These are phyloP conservation scores for Yamadazyma atmosphaerica DNA, from an alignment of 1,139 yeast species.

Conservation along the genomic window DNA sequence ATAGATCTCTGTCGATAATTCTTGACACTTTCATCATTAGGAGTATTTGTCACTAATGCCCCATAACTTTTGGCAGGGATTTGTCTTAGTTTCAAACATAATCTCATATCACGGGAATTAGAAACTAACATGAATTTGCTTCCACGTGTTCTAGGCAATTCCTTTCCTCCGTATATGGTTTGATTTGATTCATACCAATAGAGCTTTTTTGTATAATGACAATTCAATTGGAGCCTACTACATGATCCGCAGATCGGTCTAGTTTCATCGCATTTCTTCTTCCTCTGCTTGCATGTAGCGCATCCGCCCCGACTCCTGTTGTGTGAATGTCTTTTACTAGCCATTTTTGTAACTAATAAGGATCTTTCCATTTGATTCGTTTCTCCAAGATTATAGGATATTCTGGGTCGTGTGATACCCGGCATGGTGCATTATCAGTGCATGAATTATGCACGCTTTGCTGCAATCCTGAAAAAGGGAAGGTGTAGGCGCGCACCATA, in stretches of 20 bases:
- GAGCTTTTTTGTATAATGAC: conserved; percentile 25
- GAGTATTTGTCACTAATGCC: background rate
- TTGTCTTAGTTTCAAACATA: background rate
- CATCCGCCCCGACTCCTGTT: conserved; percentile 51
- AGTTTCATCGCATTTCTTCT: conserved; percentile 69
- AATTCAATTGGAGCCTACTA: conserved; percentile 47
- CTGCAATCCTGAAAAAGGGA: background rate
- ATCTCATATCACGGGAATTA: conserved; percentile 6
- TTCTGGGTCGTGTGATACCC: too few relatives aligned
- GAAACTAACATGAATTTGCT: conserved; percentile 4
- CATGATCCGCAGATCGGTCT: conserved; percentile 65
- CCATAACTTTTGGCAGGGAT: background rate
- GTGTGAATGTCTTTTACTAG: conserved; percentile 4
- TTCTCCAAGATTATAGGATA: background rate
- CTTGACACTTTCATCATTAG: background rate
- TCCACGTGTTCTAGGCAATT: background rate
- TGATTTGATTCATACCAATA: conserved; percentile 15
- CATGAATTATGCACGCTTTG: background rate
- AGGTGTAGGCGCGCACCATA: conserved; percentile 1
- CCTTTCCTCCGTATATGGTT: conserved; percentile 1
- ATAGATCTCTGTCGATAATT: conserved; percentile 1
- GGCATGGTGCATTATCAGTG: too few relatives aligned
- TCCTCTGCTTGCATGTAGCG: conserved; percentile 64
- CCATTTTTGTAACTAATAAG: too few relatives aligned
- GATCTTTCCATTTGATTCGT: too few relatives aligned